A percentile compares a stretch with the other conserved stretches of the same genome.
phyloP scores from a whole-genome alignment of 345 rosid species.

The Linum usitatissimum region DNA sequence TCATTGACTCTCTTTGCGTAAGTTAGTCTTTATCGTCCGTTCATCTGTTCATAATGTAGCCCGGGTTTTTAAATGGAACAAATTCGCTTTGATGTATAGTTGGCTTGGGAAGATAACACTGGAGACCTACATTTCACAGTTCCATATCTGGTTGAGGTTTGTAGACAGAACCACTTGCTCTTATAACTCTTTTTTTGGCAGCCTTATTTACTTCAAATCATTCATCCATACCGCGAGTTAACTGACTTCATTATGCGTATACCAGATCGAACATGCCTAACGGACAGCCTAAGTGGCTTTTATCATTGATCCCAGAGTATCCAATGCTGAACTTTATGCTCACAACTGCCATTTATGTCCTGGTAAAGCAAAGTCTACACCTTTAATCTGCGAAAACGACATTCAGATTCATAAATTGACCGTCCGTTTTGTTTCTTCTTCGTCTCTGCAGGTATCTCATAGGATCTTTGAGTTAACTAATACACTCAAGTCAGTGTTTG shows the following conservation, averaged over 20 bases:
- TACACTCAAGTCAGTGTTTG: constrained; percentile 51
- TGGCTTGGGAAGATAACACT: constrained; percentile 95
- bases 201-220: no score
- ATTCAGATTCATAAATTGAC: no score
- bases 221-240: background rate
- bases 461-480: constrained; percentile 78
- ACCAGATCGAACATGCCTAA: constrained; percentile 70
- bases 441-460: constrained; percentile 54
- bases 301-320: constrained; percentile 71
- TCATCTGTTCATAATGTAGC: background rate
- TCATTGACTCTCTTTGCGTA: constrained; percentile 83
- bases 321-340: constrained; percentile 94
- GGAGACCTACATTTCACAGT: constrained; percentile 93
- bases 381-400: no score
- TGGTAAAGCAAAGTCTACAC: constrained; percentile 36
- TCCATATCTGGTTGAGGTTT: constrained; percentile 98
- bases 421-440: background rate
- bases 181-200: background rate
- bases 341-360: constrained; percentile 71
- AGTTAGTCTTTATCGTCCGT: constrained; percentile 17
- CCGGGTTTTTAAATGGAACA: background rate
- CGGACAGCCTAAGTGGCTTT: constrained; percentile 99
- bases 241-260: constrained; percentile 3
- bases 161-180: constrained; percentile 11
- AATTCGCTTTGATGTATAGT: constrained; percentile 22